Conservation (phyloP, 129 eudicot species). For the Flaveria bidentis region DNA sequence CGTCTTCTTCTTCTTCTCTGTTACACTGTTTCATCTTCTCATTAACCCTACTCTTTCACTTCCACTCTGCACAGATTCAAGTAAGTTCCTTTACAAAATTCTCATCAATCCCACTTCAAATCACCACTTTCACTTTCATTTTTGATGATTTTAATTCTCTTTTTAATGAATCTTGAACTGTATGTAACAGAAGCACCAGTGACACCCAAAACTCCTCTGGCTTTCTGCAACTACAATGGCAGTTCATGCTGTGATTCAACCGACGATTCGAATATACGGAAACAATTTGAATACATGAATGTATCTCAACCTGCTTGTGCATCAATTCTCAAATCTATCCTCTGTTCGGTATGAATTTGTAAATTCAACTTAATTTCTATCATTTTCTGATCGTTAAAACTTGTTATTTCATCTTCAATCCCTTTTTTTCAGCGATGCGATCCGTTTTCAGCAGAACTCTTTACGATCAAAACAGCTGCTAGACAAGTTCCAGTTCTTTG, state of each 20-base stretch:
- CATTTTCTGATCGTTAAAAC: too few relatives aligned
- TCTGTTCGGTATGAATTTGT: constrained; percentile 44
- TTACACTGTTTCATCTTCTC: constrained; percentile 20
- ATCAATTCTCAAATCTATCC: constrained; percentile 45
- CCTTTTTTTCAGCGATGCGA: constrained; percentile 61
- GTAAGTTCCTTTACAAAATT: constrained; percentile 21
- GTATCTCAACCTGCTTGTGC: constrained; percentile 47
- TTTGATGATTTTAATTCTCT: constrained; percentile 9
- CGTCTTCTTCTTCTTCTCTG: constrained; percentile 11
- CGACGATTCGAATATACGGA: constrained; percentile 35
- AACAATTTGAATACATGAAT: constrained; percentile 47
- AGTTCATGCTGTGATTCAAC: constrained; percentile 44
- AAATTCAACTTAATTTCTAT: not conserved
- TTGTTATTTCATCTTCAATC: not conserved
- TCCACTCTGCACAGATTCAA: constrained; percentile 50
- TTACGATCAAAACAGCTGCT: constrained; percentile 38
- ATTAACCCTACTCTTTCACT: constrained; percentile 39
- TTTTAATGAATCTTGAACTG: constrained; percentile 20
- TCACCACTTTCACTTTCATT: not conserved
- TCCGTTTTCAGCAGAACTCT: constrained; percentile 75
- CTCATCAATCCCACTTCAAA: not conserved
- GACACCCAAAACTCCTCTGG: constrained; percentile 31
- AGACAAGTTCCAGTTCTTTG: constrained; percentile 70
- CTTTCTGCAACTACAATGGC: constrained; percentile 44
- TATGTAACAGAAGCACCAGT: constrained; percentile 36